Base-by-base conservation (phyloP, 148 eudicot species). In the Rhododendron kiyosumense region DNA sequence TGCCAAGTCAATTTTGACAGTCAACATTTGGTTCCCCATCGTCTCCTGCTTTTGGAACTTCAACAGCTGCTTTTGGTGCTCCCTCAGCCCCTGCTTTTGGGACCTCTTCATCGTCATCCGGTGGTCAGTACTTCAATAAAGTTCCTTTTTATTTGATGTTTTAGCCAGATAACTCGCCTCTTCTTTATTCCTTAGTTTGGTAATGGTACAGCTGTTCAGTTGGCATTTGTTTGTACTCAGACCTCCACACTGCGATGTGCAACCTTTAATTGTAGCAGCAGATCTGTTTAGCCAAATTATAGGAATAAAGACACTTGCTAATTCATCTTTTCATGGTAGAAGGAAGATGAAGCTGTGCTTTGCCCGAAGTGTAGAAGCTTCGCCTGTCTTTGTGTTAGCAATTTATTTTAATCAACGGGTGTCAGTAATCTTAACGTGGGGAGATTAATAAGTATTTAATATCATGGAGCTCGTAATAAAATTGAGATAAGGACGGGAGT, bases 21-120 rank as follows among this genome's bases (percentile, higher is more conserved):
- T n/a, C 59, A n/a, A 11, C 57, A 43, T 45, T 43, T 67, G 76
- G 52, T 83, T 48, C 77, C 54, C 12, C 17, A 30, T 17, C 80
- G 14, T 63, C 87, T 84, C 69, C 89, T 41, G 13, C 74, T 79
- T 83, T 57, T 73, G 85, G 87, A 61, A 82, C 82, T 87, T 45
- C 46, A n/a, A 32, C 41, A 24, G 8, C 86, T 83, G 51, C 59
- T 84, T 34, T 84, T 34, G 32, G 84, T 69, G 13, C 46, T 59
- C 5, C 38, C 61, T n/a, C 34, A 20, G 22, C 43, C 54, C 79
- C 57, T 18, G 13, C 63, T 59, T 83, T 15, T 43, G 54, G 49
- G 28, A 43, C 59, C 41, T 43, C 22, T 45, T 38, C 61, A 78
- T 78, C 17, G 3, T 38, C 57, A 28, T 67, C 28, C 12, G 24